phyloP scores from a whole-genome alignment of 2,329 filamentous ascomycete genomes.

The Sporothrix pseudoabietina region DNA sequence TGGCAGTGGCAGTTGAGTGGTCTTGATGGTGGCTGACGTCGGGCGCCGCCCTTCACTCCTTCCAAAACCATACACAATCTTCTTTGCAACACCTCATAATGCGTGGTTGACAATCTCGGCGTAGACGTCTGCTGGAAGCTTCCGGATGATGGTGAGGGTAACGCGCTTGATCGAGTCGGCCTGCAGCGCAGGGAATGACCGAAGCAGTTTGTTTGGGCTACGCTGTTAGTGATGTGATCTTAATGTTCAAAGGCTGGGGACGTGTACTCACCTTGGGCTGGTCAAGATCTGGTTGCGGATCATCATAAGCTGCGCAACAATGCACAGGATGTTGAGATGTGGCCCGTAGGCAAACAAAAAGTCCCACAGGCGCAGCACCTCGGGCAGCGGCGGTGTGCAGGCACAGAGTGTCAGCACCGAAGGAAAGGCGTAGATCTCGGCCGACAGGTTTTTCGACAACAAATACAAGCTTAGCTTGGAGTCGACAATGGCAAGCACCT shows the following conservation, averaged over 20 bases:
- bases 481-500: conserved; percentile 88
- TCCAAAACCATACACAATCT: not conserved
- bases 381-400: conserved; percentile 90
- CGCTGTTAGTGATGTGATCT: not conserved
- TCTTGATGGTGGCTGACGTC: not conserved
- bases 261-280: conserved; percentile 69
- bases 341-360: conserved; percentile 95
- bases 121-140: conserved; percentile 89
- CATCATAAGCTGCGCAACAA: conserved; percentile 90
- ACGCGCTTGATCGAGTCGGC: conserved; percentile 82
- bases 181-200: conserved; percentile 81
- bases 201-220: conserved; percentile 89
- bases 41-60: not conserved
- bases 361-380: conserved; percentile 93
- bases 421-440: conserved; percentile 94
- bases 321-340: conserved; percentile 93
- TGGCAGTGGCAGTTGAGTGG: not conserved
- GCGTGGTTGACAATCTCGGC: conserved; percentile 87
- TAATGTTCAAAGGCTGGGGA: not conserved
- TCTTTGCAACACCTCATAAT: conserved; percentile 52
- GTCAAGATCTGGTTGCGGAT: conserved; percentile 82
- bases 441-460: conserved; percentile 81
- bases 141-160: conserved; percentile 82
- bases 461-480: conserved; percentile 83
- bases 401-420: conserved; percentile 93